These are phyloP conservation scores for Cornus florida DNA, from an alignment of 148 eudicot genomes.

Conservation along the genomic window DNA sequence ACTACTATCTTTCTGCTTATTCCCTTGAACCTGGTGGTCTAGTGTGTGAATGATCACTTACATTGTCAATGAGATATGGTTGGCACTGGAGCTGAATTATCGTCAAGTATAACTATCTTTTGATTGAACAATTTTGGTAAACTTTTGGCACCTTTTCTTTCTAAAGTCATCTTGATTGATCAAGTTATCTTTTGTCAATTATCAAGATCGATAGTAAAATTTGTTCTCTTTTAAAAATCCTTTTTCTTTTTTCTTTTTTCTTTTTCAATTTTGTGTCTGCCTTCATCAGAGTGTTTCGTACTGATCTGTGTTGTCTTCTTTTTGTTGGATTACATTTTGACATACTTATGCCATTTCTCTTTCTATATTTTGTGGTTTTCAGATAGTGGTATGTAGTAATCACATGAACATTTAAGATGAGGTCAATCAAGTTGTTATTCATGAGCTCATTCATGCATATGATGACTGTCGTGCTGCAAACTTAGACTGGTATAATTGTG, in stretches of 20 bases:
- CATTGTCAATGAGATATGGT: too few species aligned
- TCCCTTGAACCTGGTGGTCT: too few species aligned
- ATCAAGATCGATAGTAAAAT: too few species aligned
- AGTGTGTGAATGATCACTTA: too few species aligned
- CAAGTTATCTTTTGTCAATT: too few species aligned
- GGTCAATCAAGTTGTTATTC: conserved; percentile 85
- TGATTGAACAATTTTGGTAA: too few species aligned
- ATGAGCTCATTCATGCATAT: conserved; percentile 93
- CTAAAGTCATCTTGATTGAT: too few species aligned
- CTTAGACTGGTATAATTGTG: conserved; percentile 86
- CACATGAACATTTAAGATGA: conserved; percentile 65
- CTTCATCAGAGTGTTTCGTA: neutral
- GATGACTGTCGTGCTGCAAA: conserved; percentile 91
- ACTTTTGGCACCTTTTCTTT: too few species aligned
- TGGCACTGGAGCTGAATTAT: too few species aligned
- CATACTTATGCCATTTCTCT: neutral
- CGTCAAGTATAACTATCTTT: too few species aligned
- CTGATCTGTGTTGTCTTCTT: neutral
- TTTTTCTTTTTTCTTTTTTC: neutral
- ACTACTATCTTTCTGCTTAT: too few species aligned
- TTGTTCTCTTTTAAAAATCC: neutral
- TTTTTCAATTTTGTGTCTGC: neutral
- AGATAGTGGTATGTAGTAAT: conserved; percentile 83
- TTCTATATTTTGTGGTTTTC: conserved; percentile 7
- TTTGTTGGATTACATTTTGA: neutral